Evolutionary conservation across 805 yeast species (phyloP), one percentile per base, ranked within the genome.

Genomic region (Candida nonsorbophila): DNA sequence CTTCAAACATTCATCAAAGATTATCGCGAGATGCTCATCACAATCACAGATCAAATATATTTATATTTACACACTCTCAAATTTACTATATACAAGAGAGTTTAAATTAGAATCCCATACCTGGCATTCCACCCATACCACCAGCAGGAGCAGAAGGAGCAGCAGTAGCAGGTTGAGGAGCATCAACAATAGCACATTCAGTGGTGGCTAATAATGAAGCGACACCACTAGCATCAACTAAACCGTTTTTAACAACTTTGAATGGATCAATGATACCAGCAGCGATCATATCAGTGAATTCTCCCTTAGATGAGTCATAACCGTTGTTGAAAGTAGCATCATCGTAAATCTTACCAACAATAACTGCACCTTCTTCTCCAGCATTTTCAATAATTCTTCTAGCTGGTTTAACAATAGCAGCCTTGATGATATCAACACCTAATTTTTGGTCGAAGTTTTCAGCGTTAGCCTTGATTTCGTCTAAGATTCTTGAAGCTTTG

Each of bases 201-300:
- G 98, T 90, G 36, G 97, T 90, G 42, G 97, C 97, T 59, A 92
- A 74, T 58, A 92, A 72, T 17, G 96, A 86, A 27, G 98, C 97
- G 40, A 92, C 97, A 69, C 97, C 95, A 28, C 94, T 75, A 38
- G 98, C 97, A 53, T 92, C 97, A 33, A 85, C 85, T 52, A 92
- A 72, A 39, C 97, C 97, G 50, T 85, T 79, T 72, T 92, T 85
- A 37, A 92, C 96, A 45, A 90, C 97, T 76, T 87, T 90, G 77
- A 90, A 86, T 46, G 98, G 98, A 64, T 92, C 98, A 51, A 90
- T 86, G 66, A 92, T 90, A 73, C 98, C 98, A 36, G 92, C 80
- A 43, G 85, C 85, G 49, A 90, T 78, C 96, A 92, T 87, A 60
- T 92, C 95, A 41, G 92, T 86, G 70, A 76, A 85, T 66, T 85